Percentiles rank a stretch among this genome's conserved stretches.
Conservation (phyloP, 805 yeast genomes). For the Barnettozyma populi region DNA sequence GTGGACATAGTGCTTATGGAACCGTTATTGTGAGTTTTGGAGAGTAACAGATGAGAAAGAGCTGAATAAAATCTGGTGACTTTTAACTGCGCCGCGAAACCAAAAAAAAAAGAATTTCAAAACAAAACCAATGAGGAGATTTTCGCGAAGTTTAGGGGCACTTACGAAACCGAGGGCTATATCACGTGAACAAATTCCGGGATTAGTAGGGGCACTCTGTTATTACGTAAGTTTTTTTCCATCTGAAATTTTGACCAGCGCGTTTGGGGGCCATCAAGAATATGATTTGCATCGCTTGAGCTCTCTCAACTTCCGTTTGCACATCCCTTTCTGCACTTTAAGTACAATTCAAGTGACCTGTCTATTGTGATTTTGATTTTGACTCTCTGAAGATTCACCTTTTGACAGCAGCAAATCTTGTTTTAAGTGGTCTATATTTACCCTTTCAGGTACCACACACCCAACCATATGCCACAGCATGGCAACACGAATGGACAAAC, state of each 20-base stretch:
- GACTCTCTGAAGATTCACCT: too few relatives aligned
- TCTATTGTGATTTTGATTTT: neutral
- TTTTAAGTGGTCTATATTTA: neutral
- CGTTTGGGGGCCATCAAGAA: neutral
- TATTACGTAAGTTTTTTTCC: neutral
- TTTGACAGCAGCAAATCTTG: neutral
- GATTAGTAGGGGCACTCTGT: too few relatives aligned
- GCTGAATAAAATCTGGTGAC: neutral
- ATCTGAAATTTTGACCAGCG: neutral
- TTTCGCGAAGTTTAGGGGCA: neutral
- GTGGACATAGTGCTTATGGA: conserved; percentile 22
- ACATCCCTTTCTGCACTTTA: too few relatives aligned
- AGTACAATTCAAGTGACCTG: neutral
- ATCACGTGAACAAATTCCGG: too few relatives aligned
- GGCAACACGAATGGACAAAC: neutral
- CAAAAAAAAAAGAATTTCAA: too few relatives aligned
- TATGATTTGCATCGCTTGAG: neutral
- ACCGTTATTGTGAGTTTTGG: neutral
- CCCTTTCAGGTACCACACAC: neutral
- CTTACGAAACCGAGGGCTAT: neutral
- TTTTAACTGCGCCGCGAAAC: too few relatives aligned
- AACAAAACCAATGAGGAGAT: neutral
- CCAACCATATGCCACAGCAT: neutral
- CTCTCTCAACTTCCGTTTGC: neutral
- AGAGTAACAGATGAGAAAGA: neutral